Conservation (phyloP, 1,284 basidiomycete species). For the Trichosporon faecale region DNA sequence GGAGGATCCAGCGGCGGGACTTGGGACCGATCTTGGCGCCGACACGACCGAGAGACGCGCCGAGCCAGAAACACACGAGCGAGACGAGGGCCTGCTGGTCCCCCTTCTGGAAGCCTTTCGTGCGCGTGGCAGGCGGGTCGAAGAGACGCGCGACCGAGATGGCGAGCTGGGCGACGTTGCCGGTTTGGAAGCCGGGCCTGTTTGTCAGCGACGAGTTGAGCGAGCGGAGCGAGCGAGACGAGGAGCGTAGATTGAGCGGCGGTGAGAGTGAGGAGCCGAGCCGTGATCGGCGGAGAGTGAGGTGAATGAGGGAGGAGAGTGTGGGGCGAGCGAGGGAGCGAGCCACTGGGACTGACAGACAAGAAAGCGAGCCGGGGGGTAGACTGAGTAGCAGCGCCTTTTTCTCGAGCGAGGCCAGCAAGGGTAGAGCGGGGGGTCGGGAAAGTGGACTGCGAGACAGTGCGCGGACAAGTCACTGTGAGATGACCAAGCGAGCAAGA, state of each 20-base stretch:
- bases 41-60: conserved; percentile 50
- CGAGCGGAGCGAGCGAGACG: not conserved
- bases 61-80: conserved; percentile 63
- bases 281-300: not conserved
- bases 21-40: conserved; percentile 62
- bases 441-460: too few relatives aligned
- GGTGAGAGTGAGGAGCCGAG: not conserved
- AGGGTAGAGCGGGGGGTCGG: too few relatives aligned
- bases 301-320: not conserved
- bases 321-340: not conserved
- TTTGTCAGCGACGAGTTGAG: not conserved
- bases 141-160: conserved; percentile 66
- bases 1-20: conserved; percentile 69
- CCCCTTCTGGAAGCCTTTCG: conserved; percentile 62
- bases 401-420: too few relatives aligned
- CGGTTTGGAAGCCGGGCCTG: conserved; percentile 33
- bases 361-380: too few relatives aligned
- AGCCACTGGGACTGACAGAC: too few relatives aligned
- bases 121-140: conserved; percentile 56
- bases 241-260: not conserved
- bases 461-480: too few relatives aligned
- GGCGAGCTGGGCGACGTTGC: conserved; percentile 58
- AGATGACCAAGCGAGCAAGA: too few relatives aligned
- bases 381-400: too few relatives aligned
- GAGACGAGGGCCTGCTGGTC: conserved; percentile 79